These are phyloP conservation scores for Purpureocillium takamizusanense DNA, from an alignment of 2,329 filamentous ascomycete genomes.

Conservation along the genomic window DNA sequence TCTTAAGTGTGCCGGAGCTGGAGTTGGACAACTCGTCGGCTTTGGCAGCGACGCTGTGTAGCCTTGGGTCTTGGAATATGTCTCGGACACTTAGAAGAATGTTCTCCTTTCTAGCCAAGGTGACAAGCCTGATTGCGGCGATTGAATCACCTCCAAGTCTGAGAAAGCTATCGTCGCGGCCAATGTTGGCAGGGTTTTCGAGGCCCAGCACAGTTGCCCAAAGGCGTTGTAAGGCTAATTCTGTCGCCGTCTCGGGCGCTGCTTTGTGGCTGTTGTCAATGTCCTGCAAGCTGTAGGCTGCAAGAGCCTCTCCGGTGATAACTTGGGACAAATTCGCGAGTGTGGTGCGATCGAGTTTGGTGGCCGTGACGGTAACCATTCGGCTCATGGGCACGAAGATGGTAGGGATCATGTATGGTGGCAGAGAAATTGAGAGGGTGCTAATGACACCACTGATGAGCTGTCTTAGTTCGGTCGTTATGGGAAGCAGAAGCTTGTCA, in stretches of 20 bases:
- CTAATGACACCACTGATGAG: background rate
- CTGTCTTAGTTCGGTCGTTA: background rate
- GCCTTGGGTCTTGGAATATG: background rate
- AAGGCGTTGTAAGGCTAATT: background rate
- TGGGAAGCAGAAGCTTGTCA: too few relatives aligned
- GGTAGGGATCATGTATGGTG: constrained; percentile 2
- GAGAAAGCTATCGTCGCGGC: background rate
- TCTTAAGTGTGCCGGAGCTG: background rate
- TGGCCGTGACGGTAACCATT: constrained; percentile 7
- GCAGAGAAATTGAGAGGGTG: constrained; percentile 1
- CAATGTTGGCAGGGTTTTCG: background rate
- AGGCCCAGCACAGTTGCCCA: constrained; percentile 4
- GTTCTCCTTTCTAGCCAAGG: background rate
- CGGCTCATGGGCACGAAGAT: constrained; percentile 6
- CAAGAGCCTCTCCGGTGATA: background rate
- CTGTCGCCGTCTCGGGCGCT: background rate
- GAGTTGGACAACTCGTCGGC: background rate
- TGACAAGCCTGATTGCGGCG: background rate
- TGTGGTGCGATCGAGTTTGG: constrained; percentile 9
- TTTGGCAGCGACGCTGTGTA: background rate
- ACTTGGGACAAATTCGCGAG: background rate
- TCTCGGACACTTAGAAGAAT: background rate
- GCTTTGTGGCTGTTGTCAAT: background rate
- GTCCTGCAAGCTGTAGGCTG: background rate
- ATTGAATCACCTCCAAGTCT: constrained; percentile 3